Evolutionary conservation across 2,329 filamentous ascomycete species (phyloP).

Genomic region (Monilinia vaccinii-corymbosi): DNA sequence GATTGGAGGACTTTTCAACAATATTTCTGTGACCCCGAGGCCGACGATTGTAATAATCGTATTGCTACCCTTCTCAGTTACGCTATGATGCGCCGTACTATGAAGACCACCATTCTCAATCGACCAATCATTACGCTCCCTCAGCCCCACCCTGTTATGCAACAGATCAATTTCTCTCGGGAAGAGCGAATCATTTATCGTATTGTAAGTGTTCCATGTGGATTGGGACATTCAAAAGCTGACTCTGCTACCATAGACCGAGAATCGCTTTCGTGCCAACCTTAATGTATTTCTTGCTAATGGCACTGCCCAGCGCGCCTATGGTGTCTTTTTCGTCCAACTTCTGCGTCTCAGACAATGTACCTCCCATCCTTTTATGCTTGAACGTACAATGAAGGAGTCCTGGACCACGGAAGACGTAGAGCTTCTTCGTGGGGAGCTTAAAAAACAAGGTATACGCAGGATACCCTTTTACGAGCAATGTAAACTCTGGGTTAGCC

Average conservation of each 20-base stretch:
- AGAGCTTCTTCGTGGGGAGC: slow-evolving; percentile 9
- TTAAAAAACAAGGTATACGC: slow-evolving; percentile 8
- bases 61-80: slow-evolving; percentile 21
- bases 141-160: slow-evolving; percentile 34
- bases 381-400: slow-evolving; percentile 27
- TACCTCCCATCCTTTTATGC: slow-evolving; percentile 28
- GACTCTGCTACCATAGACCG: slow-evolving; percentile 30
- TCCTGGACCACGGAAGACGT: slow-evolving; percentile 26
- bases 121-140: slow-evolving; percentile 46
- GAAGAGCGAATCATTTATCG: slow-evolving; percentile 45
- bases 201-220: slow-evolving; percentile 37
- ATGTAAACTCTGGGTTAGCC: slow-evolving; percentile 21
- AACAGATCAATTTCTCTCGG: slow-evolving; percentile 39
- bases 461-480: slow-evolving; percentile 24
- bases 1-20: slow-evolving; percentile 24
- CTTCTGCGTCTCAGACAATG: slow-evolving; percentile 28
- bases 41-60: slow-evolving; percentile 16
- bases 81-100: slow-evolving; percentile 47
- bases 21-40: slow-evolving; percentile 25
- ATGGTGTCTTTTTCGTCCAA: slow-evolving; percentile 25
- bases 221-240: slow-evolving; percentile 7
- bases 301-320: slow-evolving; percentile 18
- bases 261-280: slow-evolving; percentile 24
- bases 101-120: slow-evolving; percentile 43
- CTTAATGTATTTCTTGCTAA: slow-evolving; percentile 22